Conservation (phyloP, 73 alveolate genomes). For the Tetrahymena malaccensis region DNA sequence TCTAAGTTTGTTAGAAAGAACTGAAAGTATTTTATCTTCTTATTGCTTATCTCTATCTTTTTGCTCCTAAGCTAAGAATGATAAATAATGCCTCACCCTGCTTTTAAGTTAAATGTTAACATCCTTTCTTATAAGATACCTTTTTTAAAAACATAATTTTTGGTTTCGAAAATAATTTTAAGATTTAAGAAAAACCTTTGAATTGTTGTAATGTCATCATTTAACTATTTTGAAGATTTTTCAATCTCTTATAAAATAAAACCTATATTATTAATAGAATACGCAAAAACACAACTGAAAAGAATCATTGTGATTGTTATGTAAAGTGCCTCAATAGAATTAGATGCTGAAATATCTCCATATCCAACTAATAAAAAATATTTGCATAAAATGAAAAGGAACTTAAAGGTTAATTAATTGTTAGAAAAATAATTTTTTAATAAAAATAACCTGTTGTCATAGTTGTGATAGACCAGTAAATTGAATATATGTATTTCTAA, state of each 20-base stretch:
- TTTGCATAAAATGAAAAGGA: too few species aligned
- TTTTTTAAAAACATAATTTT: background rate
- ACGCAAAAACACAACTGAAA: slow-evolving; percentile 37
- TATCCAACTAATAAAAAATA: slow-evolving; percentile 52
- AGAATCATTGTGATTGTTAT: slow-evolving; percentile 67
- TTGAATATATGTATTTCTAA: background rate
- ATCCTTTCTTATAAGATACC: background rate
- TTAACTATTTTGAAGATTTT: background rate
- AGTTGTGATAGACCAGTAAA: background rate
- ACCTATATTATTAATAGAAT: slow-evolving; percentile 35
- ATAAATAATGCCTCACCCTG: background rate
- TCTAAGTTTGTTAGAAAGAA: background rate
- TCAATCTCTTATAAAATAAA: slow-evolving; percentile 5
- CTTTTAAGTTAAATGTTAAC: background rate
- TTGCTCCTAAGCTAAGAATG: background rate
- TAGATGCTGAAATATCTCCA: slow-evolving; percentile 76
- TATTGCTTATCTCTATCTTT: background rate
- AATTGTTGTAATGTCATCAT: background rate
- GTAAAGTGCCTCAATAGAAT: slow-evolving; percentile 47
- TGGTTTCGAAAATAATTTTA: background rate
- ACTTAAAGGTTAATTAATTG: background rate
- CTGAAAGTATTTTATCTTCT: background rate
- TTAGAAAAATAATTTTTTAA: background rate
- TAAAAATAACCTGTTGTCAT: background rate
- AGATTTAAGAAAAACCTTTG: background rate